Evolutionary conservation across 2,329 filamentous ascomycete genomes (phyloP).

Genomic region (Erysiphe pulchra): DNA sequence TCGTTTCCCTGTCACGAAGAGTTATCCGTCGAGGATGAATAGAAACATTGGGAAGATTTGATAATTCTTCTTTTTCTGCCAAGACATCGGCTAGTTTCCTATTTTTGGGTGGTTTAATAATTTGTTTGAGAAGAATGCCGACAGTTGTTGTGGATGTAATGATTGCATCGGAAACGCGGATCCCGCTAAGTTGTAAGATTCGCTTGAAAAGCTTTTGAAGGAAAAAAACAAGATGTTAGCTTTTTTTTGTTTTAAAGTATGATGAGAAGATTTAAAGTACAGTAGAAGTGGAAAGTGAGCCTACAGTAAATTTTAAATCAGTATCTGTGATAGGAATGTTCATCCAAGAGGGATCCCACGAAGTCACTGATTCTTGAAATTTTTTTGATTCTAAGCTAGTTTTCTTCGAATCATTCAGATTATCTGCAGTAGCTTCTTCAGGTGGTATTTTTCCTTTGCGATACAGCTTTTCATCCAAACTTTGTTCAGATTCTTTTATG

Average conservation of each 20-base stretch:
- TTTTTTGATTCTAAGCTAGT: constrained; percentile 4
- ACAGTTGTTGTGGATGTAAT: constrained; percentile 30
- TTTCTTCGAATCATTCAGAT: not conserved
- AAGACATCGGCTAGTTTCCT: constrained; percentile 38
- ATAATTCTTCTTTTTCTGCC: constrained; percentile 18
- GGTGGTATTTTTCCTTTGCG: not conserved
- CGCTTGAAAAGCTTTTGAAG: constrained; percentile 47
- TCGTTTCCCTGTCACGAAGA: constrained; percentile 43
- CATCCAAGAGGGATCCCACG: constrained; percentile 32
- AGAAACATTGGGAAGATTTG: constrained; percentile 40
- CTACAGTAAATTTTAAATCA: constrained; percentile 46
- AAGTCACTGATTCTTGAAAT: constrained; percentile 13
- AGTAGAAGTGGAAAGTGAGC: constrained; percentile 9
- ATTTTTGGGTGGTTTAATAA: constrained; percentile 27
- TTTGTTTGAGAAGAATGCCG: constrained; percentile 25
- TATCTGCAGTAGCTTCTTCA: not conserved
- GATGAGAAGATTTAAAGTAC: too few relatives aligned
- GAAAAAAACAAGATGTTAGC: too few relatives aligned
- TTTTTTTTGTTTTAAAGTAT: too few relatives aligned
- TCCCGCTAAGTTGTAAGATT: constrained; percentile 56
- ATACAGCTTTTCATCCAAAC: not conserved
- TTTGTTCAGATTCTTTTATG: constrained; percentile 10
- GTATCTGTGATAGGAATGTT: constrained; percentile 27
- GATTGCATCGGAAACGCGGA: constrained; percentile 43
- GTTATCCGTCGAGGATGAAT: constrained; percentile 39